Conservation (phyloP, 805 yeast genomes). For the Huiozyma sinensis region DNA sequence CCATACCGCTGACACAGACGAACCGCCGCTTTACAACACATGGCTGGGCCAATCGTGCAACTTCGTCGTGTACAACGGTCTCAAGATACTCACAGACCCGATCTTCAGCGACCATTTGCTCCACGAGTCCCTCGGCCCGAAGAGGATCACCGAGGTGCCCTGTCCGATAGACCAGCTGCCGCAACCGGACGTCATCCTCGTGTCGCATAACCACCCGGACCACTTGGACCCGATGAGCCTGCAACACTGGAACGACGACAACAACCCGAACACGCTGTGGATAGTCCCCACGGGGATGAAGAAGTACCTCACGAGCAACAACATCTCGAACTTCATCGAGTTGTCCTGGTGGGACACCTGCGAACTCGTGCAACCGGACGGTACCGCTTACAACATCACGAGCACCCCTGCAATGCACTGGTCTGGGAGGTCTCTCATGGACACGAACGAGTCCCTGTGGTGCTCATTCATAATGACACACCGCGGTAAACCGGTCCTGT, state of each 20-base stretch:
- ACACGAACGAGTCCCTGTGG: conserved; percentile 78
- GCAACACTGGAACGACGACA: conserved; percentile 21
- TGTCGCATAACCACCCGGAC: conserved; percentile 93
- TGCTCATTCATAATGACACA: conserved; percentile 68
- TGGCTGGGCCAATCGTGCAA: conserved; percentile 95
- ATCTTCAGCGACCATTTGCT: conserved; percentile 58
- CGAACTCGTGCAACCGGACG: conserved; percentile 28
- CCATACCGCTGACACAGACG: neutral
- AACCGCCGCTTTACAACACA: conserved; percentile 35
- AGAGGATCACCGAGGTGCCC: conserved; percentile 72
- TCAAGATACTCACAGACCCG: conserved; percentile 83
- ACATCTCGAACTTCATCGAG: conserved; percentile 56
- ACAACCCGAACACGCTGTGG: conserved; percentile 44
- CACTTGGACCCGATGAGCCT: conserved; percentile 67
- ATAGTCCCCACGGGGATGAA: conserved; percentile 78
- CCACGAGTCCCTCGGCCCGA: conserved; percentile 62
- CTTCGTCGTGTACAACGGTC: conserved; percentile 53
- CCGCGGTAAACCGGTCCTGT: conserved; percentile 60
- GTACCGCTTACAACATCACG: conserved; percentile 60
- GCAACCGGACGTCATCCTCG: conserved; percentile 59
- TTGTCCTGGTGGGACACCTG: conserved; percentile 88
- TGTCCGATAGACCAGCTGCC: conserved; percentile 54
- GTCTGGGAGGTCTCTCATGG: conserved; percentile 80
- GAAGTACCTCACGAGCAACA: conserved; percentile 44
- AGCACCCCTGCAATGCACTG: conserved; percentile 96